Evolutionary conservation across 2,329 filamentous ascomycete species (phyloP), one percentile per base, ranked within the genome.

Genomic region (Verticillium albo-atrum): DNA sequence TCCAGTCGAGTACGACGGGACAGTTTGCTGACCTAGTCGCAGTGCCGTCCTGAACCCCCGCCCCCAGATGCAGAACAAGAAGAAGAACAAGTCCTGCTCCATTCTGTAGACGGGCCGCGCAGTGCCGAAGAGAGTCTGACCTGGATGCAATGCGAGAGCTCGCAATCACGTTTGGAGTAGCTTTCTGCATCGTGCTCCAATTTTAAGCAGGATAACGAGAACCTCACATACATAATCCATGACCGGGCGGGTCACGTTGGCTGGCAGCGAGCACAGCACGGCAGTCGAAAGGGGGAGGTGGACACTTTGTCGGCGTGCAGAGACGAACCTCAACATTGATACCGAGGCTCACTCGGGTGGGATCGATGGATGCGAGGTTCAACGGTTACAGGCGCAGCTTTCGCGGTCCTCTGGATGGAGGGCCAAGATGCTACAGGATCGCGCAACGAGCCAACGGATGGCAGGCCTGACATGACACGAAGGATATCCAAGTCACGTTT

Each of bases 11-110:
- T 9, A 47, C 68, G 64, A 67, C 64, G 62, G n/a, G n/a, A 66
- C 56, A 69, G 59, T 70, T 66, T 37, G 51, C 51, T 53, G 6
- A 27, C 51, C 37, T 42, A n/a, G 32, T 54, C 59, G 15, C 68
- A 91, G 89, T 68, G 88, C 89, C 63, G 89, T 91, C 55, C 79
- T 92, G 62, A 90, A 88, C 76, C 89, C 89, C 60, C 80, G 84
- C 67, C 85, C 86, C 23, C 76, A 82, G 63, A 69, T 76, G 30
- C 77, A 74, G 60, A 83, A 86, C 79, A 75, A 80, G 69, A 89
- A 88, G 79, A 84, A 84, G 74, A 77, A 78, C 65, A 89, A 89
- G 79, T 47, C 42, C n/a, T 91, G 89, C 79, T 82, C 82, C 54
- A 87, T 91, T 70, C 81, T 91, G 74, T 91, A 83, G 75, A 72